A percentile compares a stretch with the other conserved stretches of the same genome.
These are phyloP conservation scores for Pythium aristosporum DNA, from an alignment of 352 stramenopile genomes.

Conservation along the genomic window DNA sequence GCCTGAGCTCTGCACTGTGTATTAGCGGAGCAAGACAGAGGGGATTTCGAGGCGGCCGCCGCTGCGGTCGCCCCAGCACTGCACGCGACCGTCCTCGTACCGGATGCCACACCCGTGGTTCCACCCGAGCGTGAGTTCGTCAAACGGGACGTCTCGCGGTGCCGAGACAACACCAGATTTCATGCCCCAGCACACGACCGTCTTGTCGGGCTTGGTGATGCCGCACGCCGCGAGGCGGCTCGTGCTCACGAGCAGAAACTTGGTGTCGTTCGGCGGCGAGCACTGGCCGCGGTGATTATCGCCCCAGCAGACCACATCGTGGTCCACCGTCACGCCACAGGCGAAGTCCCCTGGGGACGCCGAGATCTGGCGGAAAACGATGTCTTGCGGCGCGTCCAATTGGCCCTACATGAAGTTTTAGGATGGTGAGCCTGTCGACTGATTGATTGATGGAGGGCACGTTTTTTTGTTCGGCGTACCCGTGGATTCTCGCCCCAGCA, in stretches of 20 bases:
- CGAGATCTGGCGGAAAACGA: conserved; percentile 64
- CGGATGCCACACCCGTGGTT: conserved; percentile 75
- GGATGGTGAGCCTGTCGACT: not conserved
- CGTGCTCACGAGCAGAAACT: conserved; percentile 68
- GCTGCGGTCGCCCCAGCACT: conserved; percentile 63
- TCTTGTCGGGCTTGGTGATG: conserved; percentile 56
- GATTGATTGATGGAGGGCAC: no score
- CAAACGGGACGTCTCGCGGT: conserved; percentile 51
- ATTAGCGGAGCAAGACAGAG: conserved; percentile 26
- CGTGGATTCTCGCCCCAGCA: conserved; percentile 75
- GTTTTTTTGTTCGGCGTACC: conserved; percentile 24
- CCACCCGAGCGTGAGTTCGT: conserved; percentile 69
- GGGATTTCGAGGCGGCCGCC: conserved; percentile 52
- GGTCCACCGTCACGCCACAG: conserved; percentile 58
- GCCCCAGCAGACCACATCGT: conserved; percentile 67
- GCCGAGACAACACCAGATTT: conserved; percentile 55
- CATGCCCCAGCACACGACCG: conserved; percentile 69
- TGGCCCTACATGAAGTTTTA: conserved; percentile 39
- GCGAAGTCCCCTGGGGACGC: conserved; percentile 59
- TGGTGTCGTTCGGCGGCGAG: conserved; percentile 37
- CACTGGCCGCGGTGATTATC: conserved; percentile 70
- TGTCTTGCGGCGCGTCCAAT: conserved; percentile 36
- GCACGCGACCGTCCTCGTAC: conserved; percentile 56
- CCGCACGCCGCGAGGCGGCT: conserved; percentile 63
- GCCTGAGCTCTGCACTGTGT: not conserved